phyloP scores from a whole-genome alignment of 306 rosid species.

The Hippophae tibetana region DNA sequence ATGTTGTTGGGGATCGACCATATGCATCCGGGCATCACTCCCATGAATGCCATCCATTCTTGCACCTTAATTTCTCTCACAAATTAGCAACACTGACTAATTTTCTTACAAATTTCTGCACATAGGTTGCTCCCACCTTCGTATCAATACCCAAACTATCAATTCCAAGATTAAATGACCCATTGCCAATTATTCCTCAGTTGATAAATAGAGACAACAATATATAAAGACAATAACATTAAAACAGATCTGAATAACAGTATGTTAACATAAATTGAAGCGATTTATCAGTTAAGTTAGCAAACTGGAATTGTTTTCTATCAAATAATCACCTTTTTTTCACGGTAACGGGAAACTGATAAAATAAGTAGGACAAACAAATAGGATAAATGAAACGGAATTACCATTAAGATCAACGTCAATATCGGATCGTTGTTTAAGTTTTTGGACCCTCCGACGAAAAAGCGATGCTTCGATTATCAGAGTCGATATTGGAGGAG shows the following conservation, averaged over 20 bases:
- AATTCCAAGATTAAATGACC: background rate
- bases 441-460: no score
- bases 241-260: background rate
- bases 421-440: no score
- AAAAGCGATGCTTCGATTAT: no score
- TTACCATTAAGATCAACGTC: no score
- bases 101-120: background rate
- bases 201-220: background rate
- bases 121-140: background rate
- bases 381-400: no score
- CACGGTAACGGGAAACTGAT: no score
- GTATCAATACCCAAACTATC: conserved; percentile 2
- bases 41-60: conserved; percentile 52
- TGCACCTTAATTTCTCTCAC: background rate
- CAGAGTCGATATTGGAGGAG: no score
- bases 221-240: background rate
- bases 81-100: background rate
- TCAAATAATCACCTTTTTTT: background rate
- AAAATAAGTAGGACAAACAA: no score
- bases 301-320: background rate
- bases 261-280: background rate
- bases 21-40: conserved; percentile 37
- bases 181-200: no score
- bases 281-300: background rate
- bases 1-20: conserved; percentile 36